Base-by-base conservation (phyloP, 2,329 filamentous ascomycete genomes). In the Epichloe gansuensis region DNA sequence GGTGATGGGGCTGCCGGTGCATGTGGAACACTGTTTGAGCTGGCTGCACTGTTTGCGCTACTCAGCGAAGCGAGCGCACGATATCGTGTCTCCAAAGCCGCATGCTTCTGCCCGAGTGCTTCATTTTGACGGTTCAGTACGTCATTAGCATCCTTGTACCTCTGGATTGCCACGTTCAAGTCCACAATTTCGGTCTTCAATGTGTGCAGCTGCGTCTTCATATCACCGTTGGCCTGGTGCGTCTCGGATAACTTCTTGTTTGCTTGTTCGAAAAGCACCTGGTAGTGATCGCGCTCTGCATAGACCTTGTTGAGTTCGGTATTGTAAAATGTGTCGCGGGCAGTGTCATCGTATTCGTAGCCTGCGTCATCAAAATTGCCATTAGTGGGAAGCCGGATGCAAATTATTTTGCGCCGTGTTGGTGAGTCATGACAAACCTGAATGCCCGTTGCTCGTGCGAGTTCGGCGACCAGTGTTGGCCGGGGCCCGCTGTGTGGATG, bases 241-340 rank as follows among this genome's bases (percentile, higher is more conserved):
- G 54, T 53, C 44, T 67, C 63, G 23, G 62, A 59, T 31, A 67
- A 54, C 55, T 65, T 66, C 53, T 61, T 60, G 50, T 55, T 64
- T 48, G 62, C 60, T 52, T 61, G 56, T 38, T 67, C 61, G 41
- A 62, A 58, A 47, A 58, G 57, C 15, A 49, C 52, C 52, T 63
- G 59, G 54, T 65, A 63, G 37, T 54, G 56, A 51, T 63, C 60
- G 34, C 56, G 51, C 15, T 62, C 60, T 5, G 50, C 55, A 28
- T 49, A 39, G 50, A 53, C 50, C 51, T 58, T 60, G 58, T 63
- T 62, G 48, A 62, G 52, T 43, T 61, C 52, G 8, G 61, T 62
- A 49, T 62, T 56, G 34, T 45, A 39, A 2, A 37, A 17, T 46
- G 59, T 57, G 34, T 54, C 45, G 51, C 57, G 57, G 52, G 59